phyloP scores from a whole-genome alignment of 345 rosid genomes.

The Zanthoxylum bungeanum region DNA sequence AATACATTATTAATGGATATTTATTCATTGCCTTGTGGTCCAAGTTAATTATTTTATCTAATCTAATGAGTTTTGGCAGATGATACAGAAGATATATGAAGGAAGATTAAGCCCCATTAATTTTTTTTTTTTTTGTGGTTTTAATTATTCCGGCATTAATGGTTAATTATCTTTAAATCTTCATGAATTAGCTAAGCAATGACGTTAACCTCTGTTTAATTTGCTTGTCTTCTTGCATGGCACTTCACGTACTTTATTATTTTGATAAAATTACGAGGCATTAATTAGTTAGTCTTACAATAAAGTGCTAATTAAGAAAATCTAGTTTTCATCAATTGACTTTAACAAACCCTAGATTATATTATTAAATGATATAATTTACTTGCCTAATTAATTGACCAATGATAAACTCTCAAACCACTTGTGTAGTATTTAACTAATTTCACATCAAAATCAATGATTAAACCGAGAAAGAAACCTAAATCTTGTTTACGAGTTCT shows the following conservation, averaged over 20 bases:
- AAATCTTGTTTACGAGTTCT: background rate
- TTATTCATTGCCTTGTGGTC: slow-evolving; percentile 3
- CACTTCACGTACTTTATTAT: background rate
- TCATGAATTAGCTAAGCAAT: slow-evolving; percentile 12
- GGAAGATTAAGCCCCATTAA: background rate
- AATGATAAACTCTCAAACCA: background rate
- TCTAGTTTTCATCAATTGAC: background rate
- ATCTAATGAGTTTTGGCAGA: too few relatives aligned
- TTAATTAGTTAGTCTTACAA: background rate
- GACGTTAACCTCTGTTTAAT: slow-evolving; percentile 4
- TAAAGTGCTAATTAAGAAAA: background rate
- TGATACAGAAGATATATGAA: background rate
- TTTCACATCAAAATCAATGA: background rate
- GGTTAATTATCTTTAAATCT: background rate
- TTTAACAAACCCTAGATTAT: background rate
- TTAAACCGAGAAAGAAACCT: background rate
- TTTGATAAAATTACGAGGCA: background rate
- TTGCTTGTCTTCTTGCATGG: slow-evolving; percentile 10
- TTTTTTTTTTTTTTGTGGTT: background rate
- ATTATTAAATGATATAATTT: background rate
- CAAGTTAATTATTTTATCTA: background rate
- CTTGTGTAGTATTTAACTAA: background rate
- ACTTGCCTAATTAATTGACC: background rate
- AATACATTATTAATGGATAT: background rate
- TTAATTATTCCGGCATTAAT: background rate